Percentiles rank a stretch among this genome's conserved stretches.
These are phyloP conservation scores for Pulicaria dysenterica DNA, from an alignment of 129 eudicot genomes.

Conservation along the genomic window DNA sequence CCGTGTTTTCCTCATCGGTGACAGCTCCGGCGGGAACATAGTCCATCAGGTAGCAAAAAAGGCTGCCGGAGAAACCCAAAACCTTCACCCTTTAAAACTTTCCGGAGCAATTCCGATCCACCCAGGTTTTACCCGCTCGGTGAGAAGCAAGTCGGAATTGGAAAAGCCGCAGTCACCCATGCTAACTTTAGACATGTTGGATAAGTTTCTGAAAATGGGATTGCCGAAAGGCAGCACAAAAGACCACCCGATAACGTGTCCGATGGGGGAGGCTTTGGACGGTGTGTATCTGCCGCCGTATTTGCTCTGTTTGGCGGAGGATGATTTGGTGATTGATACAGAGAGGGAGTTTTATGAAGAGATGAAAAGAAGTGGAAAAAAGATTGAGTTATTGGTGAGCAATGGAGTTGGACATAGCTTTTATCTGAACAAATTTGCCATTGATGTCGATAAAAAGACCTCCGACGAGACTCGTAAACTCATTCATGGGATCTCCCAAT, in stretches of 20 bases:
- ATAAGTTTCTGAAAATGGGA: conserved; percentile 62
- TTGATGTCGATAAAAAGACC: conserved; percentile 52
- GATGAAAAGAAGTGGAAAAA: conserved; percentile 52
- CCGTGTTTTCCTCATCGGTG: conserved; percentile 75
- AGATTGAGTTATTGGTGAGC: conserved; percentile 53
- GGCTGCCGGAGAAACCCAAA: conserved; percentile 38
- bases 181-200: conserved; percentile 80
- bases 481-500: conserved; percentile 40
- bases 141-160: conserved; percentile 67
- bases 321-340: conserved; percentile 56
- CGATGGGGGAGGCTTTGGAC: conserved; percentile 57
- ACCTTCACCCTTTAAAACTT: conserved; percentile 42
- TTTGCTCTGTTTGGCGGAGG: conserved; percentile 69
- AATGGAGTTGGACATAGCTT: conserved; percentile 67
- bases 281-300: conserved; percentile 57
- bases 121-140: conserved; percentile 64
- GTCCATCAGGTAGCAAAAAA: conserved; percentile 68
- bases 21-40: conserved; percentile 81
- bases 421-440: conserved; percentile 65
- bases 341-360: conserved; percentile 69
- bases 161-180: conserved; percentile 71
- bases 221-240: conserved; percentile 66
- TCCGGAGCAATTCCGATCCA: conserved; percentile 79
- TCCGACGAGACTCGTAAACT: conserved; percentile 40
- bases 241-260: conserved; percentile 77